Percentiles rank a stretch among this genome's conserved stretches.
Conservation (phyloP, 441 rosid species). For the Adansonia grandidieri region DNA sequence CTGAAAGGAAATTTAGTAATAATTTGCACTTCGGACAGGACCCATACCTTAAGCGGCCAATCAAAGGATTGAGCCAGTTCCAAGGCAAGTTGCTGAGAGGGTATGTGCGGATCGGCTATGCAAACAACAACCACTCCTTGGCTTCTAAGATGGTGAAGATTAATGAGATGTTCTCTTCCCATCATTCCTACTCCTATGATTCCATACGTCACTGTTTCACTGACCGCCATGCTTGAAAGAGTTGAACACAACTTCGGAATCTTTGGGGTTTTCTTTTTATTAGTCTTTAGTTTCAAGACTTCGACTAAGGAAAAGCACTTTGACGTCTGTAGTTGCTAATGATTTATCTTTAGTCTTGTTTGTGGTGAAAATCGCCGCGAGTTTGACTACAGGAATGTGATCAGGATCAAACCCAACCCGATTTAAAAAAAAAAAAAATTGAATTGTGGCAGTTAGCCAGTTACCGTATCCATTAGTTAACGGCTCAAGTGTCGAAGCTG, state of each 20-base stretch:
- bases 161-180: slow-evolving; percentile 96
- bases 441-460: neutral
- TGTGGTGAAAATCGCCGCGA: neutral
- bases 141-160: slow-evolving; percentile 74
- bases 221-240: slow-evolving; percentile 35
- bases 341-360: neutral
- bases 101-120: slow-evolving; percentile 82
- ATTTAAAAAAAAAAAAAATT: too few relatives aligned
- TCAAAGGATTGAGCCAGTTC: slow-evolving; percentile 61
- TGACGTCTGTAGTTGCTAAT: neutral
- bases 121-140: slow-evolving; percentile 69
- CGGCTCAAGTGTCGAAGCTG: too few relatives aligned
- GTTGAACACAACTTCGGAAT: neutral
- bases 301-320: too few relatives aligned
- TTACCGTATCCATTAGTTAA: too few relatives aligned
- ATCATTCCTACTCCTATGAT: slow-evolving; percentile 94
- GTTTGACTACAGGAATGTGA: too few relatives aligned
- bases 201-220: slow-evolving; percentile 58
- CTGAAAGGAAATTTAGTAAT: neutral
- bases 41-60: slow-evolving; percentile 63
- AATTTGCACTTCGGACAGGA: neutral
- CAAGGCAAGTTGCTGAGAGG: slow-evolving; percentile 67
- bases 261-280: neutral
- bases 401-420: too few relatives aligned
- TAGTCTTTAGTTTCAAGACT: neutral